Base-by-base conservation (phyloP, 176 grass and related monocot species). In the Carex parvula region DNA sequence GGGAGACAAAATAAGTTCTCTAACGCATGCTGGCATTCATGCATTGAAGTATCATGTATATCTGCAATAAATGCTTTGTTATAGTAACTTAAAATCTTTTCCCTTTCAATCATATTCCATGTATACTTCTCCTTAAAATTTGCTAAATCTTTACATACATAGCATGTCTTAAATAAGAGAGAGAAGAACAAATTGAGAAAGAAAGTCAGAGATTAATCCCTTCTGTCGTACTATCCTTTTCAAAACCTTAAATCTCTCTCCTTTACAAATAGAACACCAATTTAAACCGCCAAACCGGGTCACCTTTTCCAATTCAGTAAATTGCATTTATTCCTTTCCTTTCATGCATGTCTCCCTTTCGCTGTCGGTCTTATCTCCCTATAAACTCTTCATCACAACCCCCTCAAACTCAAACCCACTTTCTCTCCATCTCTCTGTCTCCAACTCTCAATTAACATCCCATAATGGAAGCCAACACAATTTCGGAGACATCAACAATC, bases 241-340 rank as follows among this genome's bases (percentile, higher is more conserved):
- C 13, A 52, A 56, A 52, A 60, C 63, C 80, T 68, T 11, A 83
- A 66, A 81, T 81, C 42, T 83, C 32, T 83, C 81, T n/a, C 21
- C 62, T 53, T 68, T 14, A 50, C 81, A 83, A 65, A 50, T 35
- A 17, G 14, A 80, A 30, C 18, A 8, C 3, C 50, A 55, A 80
- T 65, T 83, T n/a, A 83, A 65, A 83, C 60, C 80, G 21, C 44
- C 60, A 63, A 1, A 83, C 21, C 20, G 53, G 32, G 22, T 62
- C 79, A 13, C 29, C 57, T 46, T 33, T 82, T 67, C 60, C 22
- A 83, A 83, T 83, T 61, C 21, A 52, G 42, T 48, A 65, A 82
- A 83, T 83, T 22, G 13, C 61, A 83, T 83, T 83, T 66, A 68
- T 83, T 83, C 62, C 61, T 83, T 83, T 68, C 61, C 42, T 83